These are phyloP conservation scores for Claviceps sorghi DNA, from an alignment of 2,329 filamentous ascomycete genomes.

Conservation along the genomic window DNA sequence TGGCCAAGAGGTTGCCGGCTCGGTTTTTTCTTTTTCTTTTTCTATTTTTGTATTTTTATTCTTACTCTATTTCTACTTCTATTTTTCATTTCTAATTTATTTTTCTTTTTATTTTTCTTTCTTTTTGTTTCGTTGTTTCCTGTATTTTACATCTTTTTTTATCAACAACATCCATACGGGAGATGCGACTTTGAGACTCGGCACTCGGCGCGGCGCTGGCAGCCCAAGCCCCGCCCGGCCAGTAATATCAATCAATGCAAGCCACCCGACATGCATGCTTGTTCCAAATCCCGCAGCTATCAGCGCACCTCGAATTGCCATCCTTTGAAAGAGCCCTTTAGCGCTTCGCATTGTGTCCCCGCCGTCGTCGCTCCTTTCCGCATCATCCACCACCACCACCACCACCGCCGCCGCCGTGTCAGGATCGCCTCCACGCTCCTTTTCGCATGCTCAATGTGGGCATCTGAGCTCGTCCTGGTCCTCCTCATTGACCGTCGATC, in stretches of 20 bases:
- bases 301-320: neutral
- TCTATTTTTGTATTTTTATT: too few relatives aligned
- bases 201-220: neutral
- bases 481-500: neutral
- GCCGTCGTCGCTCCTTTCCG: slow-evolving; percentile 3
- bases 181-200: neutral
- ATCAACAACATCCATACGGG: neutral
- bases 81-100: neutral
- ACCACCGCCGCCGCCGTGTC: neutral
- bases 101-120: neutral
- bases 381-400: neutral
- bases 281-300: neutral
- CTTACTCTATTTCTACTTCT: too few relatives aligned
- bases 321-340: neutral
- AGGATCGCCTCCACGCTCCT: neutral
- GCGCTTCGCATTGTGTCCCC: neutral
- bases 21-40: neutral
- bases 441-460: slow-evolving; percentile 2
- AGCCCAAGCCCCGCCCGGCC: neutral
- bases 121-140: neutral
- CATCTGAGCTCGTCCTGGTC: neutral
- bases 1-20: neutral
- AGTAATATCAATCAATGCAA: neutral
- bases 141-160: too few relatives aligned
- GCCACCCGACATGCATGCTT: too few relatives aligned